Evolutionary conservation across 306 rosid species (phyloP).

Genomic region (Trichosanthes cucumerina): DNA sequence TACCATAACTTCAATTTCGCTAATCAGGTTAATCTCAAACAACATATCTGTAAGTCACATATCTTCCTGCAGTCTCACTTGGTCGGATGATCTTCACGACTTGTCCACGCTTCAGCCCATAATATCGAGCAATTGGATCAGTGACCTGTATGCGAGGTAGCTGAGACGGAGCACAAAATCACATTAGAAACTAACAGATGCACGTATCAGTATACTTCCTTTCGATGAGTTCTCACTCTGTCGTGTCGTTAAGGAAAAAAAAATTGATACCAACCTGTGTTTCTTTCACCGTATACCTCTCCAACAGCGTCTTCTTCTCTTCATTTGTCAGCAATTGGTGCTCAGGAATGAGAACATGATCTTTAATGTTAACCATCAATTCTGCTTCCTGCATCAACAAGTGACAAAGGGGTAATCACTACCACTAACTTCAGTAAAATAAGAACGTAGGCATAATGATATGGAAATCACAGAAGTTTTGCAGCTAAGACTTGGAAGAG

Average conservation of each 20-base stretch:
- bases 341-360: slow-evolving; percentile 62
- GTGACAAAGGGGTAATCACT: background rate
- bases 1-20: background rate
- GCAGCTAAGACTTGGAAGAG: background rate
- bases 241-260: background rate
- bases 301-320: slow-evolving; percentile 74
- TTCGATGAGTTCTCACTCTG: background rate
- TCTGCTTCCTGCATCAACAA: slow-evolving; percentile 57
- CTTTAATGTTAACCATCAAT: slow-evolving; percentile 53
- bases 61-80: slow-evolving; percentile 85
- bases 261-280: slow-evolving; percentile 44
- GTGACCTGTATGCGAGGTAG: slow-evolving; percentile 78
- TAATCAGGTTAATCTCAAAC: slow-evolving; percentile 17
- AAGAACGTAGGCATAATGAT: background rate
- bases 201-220: background rate
- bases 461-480: background rate
- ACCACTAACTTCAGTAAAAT: background rate
- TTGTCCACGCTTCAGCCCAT: slow-evolving; percentile 84
- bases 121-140: slow-evolving; percentile 79
- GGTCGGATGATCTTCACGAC: slow-evolving; percentile 79
- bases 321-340: slow-evolving; percentile 50
- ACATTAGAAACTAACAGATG: background rate
- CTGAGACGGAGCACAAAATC: slow-evolving; percentile 23
- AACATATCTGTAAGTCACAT: slow-evolving; percentile 70
- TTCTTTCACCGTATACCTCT: slow-evolving; percentile 76